These are phyloP conservation scores for Ananas comosus DNA, from an alignment of 176 grass and related monocot genomes.

Conservation along the genomic window DNA sequence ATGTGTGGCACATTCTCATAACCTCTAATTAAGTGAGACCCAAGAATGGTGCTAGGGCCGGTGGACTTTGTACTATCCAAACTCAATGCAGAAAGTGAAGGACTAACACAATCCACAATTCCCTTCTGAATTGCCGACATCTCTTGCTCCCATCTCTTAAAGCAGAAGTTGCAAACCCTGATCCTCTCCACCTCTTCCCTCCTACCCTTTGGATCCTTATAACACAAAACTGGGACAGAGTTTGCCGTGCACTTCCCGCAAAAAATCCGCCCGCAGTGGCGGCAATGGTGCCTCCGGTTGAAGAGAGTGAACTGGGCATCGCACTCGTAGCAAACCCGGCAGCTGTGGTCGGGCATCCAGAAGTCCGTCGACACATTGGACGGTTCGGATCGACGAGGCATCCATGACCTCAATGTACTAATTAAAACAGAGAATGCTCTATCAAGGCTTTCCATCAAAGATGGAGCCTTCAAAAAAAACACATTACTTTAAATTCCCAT, in stretches of 20 bases:
- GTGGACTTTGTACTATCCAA: slow-evolving; percentile 57
- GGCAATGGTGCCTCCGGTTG: slow-evolving; percentile 92
- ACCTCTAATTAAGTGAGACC: slow-evolving; percentile 48
- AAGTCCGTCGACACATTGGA: slow-evolving; percentile 84
- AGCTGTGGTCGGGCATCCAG: slow-evolving; percentile 97
- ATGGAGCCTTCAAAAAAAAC: slow-evolving; percentile 24
- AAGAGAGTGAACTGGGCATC: slow-evolving; percentile 73
- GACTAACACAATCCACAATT: slow-evolving; percentile 24
- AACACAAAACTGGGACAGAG: slow-evolving; percentile 47
- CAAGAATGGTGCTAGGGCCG: slow-evolving; percentile 21
- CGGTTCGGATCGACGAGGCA: slow-evolving; percentile 43
- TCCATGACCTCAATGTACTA: slow-evolving; percentile 67
- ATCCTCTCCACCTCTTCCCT: slow-evolving; percentile 48
- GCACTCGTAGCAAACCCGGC: slow-evolving; percentile 77
- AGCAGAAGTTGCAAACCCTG: slow-evolving; percentile 84
- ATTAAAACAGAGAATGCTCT: slow-evolving; percentile 54
- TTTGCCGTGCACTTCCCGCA: slow-evolving; percentile 81
- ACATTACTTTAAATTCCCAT: slow-evolving; percentile 40
- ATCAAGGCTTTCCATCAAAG: slow-evolving; percentile 42
- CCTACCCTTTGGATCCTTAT: slow-evolving; percentile 14
- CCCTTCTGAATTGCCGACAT: slow-evolving; percentile 32
- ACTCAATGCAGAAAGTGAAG: slow-evolving; percentile 46
- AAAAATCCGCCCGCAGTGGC: slow-evolving; percentile 84
- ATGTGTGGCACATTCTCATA: slow-evolving; percentile 41
- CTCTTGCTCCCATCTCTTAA: slow-evolving; percentile 75